Evolutionary conservation across 257 asterid genomes (phyloP), one percentile per base, ranked within the genome.

Genomic region (Jasminum sambac): DNA sequence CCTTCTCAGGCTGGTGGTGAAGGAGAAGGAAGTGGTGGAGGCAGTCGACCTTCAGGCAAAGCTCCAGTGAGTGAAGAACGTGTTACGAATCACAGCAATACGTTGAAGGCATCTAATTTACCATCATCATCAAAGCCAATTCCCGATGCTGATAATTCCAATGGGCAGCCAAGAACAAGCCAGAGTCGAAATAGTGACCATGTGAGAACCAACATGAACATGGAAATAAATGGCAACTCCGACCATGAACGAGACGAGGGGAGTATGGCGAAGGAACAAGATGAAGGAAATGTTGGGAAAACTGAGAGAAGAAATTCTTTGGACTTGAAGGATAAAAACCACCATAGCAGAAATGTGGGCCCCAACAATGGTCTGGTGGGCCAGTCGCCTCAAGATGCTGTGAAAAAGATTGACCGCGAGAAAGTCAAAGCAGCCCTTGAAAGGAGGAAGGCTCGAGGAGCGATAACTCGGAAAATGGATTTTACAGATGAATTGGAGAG

Each of bases 381-480:
- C 63, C 90, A 86, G 69, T 84, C 86, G 6, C 92, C 89, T 67
- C 86, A 83, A 70, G 92, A 81, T 48, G 81, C 79, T 26, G 67
- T 50, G 0, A 82, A 82, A 12, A 87, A 85, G 84, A 75, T 86
- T 30, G 95, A 89, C 84, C 81, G 67, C 68, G 91, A 86, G 80
- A 91, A 87, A 80, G 75, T 91, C 41, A 91, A 89, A 81, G 97
- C 96, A 76, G 92, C 91, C 34, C 76, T 83, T 44, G 92, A 89
- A 74, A 71, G 86, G 43, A 83, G 89, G 84, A 91, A 89, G 75
- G 85, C 88, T 10, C 95, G 85, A 34, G 93, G 95, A n/a, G 95
- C 87, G 46, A 50, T 80, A 48, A 65, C 88, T 64, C 84, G 84
- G 67, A 87, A 80, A 80, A 55, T 67, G 1, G 95, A 87, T 67